A percentile compares a stretch with the other conserved stretches of the same genome.
Evolutionary conservation across 1,139 yeast genomes (phyloP).

Genomic region (Taphrina pruni): DNA sequence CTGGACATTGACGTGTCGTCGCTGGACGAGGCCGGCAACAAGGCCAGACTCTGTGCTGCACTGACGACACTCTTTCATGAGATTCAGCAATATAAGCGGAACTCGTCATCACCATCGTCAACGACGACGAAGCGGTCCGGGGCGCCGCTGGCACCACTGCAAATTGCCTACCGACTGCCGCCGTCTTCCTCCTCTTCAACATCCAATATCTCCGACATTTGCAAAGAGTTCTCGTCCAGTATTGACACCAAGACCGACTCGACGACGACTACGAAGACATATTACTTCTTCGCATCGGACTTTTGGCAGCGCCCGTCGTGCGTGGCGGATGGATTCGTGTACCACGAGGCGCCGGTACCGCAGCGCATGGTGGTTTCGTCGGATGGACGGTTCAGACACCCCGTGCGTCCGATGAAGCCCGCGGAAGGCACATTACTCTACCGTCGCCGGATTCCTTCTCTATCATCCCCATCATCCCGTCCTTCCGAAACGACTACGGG

Average conservation of each 20-base stretch:
- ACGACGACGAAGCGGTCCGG: background rate
- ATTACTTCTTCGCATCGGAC: conserved; percentile 20
- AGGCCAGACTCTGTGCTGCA: conserved; percentile 1
- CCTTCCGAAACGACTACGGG: no score
- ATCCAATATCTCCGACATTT: background rate
- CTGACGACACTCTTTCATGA: conserved; percentile 6
- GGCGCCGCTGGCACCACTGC: background rate
- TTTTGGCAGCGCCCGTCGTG: conserved; percentile 18
- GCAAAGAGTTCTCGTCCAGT: background rate
- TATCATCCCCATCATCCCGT: background rate
- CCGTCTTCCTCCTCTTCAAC: background rate
- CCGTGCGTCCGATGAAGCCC: conserved; percentile 3
- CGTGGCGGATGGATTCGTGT: background rate
- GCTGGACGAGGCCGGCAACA: background rate
- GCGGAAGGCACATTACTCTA: background rate
- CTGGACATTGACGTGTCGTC: background rate
- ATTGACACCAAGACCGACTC: background rate
- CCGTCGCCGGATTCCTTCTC: background rate
- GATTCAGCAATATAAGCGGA: background rate
- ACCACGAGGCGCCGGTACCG: background rate
- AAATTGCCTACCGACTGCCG: background rate
- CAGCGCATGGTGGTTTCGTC: conserved; percentile 1
- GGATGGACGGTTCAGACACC: conserved; percentile 4
- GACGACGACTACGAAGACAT: background rate
- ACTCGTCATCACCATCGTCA: no score